These are phyloP conservation scores for Suillus lakei DNA, from an alignment of 768 basidiomycete species.

Conservation along the genomic window DNA sequence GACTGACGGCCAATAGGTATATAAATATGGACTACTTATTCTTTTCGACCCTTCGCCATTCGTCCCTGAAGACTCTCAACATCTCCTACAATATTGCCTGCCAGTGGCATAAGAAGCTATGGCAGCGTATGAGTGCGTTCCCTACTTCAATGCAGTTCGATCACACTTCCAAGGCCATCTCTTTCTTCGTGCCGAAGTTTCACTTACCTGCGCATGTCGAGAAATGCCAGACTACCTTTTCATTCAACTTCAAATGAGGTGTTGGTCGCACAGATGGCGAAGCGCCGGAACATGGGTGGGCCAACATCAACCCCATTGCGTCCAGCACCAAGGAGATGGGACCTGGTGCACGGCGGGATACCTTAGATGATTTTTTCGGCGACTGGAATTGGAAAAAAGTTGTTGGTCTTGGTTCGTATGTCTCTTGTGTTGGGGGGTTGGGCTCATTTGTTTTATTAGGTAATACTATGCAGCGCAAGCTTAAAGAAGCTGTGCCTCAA, in stretches of 20 bases:
- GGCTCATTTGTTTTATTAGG: neutral
- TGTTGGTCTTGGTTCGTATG: constrained; percentile 14
- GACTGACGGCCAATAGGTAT: neutral
- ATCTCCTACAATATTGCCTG: no score
- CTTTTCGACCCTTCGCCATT: no score
- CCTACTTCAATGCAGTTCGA: no score
- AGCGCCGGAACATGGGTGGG: constrained; percentile 43
- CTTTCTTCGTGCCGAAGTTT: no score
- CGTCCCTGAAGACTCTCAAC: no score
- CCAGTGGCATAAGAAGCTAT: no score
- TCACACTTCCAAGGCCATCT: no score
- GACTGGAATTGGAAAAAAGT: constrained; percentile 44
- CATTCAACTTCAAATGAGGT: constrained; percentile 32
- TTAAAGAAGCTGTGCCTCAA: constrained; percentile 14
- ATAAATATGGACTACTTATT: constrained; percentile 24
- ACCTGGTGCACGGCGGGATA: constrained; percentile 34
- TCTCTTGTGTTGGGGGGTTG: constrained; percentile 14
- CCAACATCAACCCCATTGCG: constrained; percentile 34
- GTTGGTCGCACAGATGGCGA: constrained; percentile 41
- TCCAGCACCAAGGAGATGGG: constrained; percentile 43
- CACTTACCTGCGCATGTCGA: no score
- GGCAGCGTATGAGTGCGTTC: no score
- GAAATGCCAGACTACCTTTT: constrained; percentile 33
- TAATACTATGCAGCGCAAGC: constrained; percentile 1
- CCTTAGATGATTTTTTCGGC: constrained; percentile 42